phyloP scores from a whole-genome alignment of 2,329 filamentous ascomycete genomes.

The Aspergillus niger region DNA sequence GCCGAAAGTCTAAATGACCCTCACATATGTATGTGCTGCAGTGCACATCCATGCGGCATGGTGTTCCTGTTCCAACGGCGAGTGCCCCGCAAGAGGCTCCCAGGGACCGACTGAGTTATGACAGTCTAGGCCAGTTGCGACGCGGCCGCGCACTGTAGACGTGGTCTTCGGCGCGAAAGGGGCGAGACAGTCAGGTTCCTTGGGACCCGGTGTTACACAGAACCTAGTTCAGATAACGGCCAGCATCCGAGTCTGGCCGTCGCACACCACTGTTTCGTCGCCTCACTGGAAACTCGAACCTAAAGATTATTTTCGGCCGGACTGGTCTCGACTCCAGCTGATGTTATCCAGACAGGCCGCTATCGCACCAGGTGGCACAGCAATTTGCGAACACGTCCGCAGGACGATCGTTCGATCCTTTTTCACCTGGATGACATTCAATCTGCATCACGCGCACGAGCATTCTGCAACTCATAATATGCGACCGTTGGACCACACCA shows the following conservation, averaged over 20 bases:
- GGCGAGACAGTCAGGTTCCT: background rate
- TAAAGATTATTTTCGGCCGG: background rate
- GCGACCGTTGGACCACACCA: background rate
- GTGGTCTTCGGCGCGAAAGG: background rate
- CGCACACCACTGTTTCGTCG: background rate
- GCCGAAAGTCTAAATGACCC: slow-evolving; percentile 15
- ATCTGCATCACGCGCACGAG: background rate
- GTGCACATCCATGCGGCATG: background rate
- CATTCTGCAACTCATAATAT: background rate
- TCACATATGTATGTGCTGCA: slow-evolving; percentile 1
- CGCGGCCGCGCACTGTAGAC: background rate
- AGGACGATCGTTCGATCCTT: background rate
- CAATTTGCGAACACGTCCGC: background rate
- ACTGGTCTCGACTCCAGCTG: background rate
- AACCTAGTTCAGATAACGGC: background rate
- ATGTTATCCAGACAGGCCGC: background rate
- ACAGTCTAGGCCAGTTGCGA: background rate
- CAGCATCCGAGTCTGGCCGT: background rate
- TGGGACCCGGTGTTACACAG: background rate
- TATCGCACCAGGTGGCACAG: background rate
- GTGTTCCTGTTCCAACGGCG: background rate
- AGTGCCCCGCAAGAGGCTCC: background rate
- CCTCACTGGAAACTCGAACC: background rate
- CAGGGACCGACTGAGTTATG: background rate
- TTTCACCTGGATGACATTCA: background rate